A percentile compares a stretch with the other conserved stretches of the same genome.
These are phyloP conservation scores for Blastocystis sp. DNA, from an alignment of 352 stramenopile species.

Conservation along the genomic window DNA sequence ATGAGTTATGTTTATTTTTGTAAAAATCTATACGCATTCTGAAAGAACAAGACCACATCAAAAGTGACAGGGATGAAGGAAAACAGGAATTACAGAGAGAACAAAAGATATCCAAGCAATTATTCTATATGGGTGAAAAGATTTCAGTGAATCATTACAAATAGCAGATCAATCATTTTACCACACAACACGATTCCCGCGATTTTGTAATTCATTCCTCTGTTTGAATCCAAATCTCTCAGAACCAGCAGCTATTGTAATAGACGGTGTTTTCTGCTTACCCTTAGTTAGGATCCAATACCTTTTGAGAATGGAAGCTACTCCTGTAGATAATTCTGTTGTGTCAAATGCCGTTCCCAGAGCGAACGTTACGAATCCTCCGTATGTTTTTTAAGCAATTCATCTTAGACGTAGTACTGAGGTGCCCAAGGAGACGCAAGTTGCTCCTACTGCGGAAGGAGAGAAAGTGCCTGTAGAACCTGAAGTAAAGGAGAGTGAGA, in stretches of 20 bases:
- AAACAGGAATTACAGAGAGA: neutral
- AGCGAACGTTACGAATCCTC: neutral
- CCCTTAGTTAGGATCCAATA: neutral
- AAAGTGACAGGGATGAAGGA: neutral
- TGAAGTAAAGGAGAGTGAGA: neutral
- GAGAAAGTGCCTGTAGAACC: neutral
- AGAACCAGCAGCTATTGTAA: neutral
- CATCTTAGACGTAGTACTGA: neutral
- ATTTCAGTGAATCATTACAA: too few relatives aligned
- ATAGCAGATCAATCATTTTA: neutral
- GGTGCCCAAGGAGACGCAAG: neutral
- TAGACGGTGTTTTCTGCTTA: neutral
- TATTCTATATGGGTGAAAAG: too few relatives aligned
- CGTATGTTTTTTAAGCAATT: neutral
- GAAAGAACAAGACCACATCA: neutral
- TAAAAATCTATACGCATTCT: neutral
- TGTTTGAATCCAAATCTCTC: neutral
- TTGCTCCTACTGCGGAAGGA: neutral
- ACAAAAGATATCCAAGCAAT: neutral
- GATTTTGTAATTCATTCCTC: neutral
- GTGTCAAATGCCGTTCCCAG: neutral
- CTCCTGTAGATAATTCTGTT: neutral
- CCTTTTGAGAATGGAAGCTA: neutral
- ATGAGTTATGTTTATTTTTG: neutral
- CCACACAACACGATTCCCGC: neutral